Evolutionary conservation across 75 land plant genomes (phyloP), one percentile per base, ranked within the genome.

Genomic region (Cryptomeria japonica): DNA sequence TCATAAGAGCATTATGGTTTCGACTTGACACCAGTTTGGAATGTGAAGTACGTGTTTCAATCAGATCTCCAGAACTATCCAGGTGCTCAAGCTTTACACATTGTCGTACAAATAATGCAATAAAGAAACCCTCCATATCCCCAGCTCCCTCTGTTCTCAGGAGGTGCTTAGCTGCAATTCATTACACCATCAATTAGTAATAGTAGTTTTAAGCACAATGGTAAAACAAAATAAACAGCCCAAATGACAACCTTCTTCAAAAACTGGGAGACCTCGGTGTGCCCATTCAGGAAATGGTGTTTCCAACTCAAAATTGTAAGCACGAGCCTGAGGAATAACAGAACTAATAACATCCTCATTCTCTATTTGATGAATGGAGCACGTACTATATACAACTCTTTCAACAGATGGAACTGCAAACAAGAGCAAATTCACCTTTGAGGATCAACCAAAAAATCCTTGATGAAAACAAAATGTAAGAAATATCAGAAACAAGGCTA

Each of bases 91-190:
- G 32, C 51, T 46, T 44, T 28, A 44, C 49, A 82, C 5, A 49
- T 44, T 28, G 46, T 82, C 91, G 88, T 4, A 92, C 95, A 89
- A 96, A 95, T 11, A 96, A 80, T 25, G 96, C 95, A 89, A 97
- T 93, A 89, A 97, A 97, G 85, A 97, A 97, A 18, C 99, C 99
- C 89, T 97, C 99, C 90, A 91, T 94, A 86, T 94, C 99, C 84
- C 95, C 87, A 9, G 87, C 85, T 25, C 95, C 93, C 86, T 97
- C 96, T 5, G 92, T 94, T 12, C 99, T 93, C 41, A 97, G 87
- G 82, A 97, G 82, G 82, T 90, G 87, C 72, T 96, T 91, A 51
- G 96, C 99, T 97, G 93, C 70, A 53, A 87, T 19, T 55, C 39
- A 86, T 25, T 31, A 42, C 7, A 34, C 16, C 38, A 37, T 19